These are phyloP conservation scores for Seiridium unicorne DNA, from an alignment of 2,329 filamentous ascomycete species.

Conservation along the genomic window DNA sequence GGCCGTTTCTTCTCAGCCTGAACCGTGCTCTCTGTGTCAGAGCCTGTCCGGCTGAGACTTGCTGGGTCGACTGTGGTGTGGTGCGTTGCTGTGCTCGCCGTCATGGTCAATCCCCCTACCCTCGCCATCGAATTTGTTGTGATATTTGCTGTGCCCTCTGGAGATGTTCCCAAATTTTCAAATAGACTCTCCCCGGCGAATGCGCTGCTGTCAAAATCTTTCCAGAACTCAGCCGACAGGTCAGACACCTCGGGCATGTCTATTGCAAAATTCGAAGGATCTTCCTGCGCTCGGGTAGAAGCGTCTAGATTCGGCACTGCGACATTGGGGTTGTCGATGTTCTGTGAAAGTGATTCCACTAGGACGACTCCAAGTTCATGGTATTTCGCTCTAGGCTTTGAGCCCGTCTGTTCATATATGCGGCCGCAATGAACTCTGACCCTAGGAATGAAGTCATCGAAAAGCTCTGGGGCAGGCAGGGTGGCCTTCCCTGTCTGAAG, in stretches of 20 bases:
- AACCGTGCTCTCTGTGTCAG: conserved; percentile 11
- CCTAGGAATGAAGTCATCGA: conserved; percentile 38
- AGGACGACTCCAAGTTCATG: conserved; percentile 39
- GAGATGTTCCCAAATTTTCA: conserved; percentile 1
- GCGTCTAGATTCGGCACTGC: conserved; percentile 10
- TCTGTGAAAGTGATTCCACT: conserved; percentile 36
- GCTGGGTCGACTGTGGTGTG: conserved; percentile 12
- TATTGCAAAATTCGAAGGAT: not conserved
- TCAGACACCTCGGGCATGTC: conserved; percentile 7
- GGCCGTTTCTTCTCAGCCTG: conserved; percentile 14
- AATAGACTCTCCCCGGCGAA: conserved; percentile 14
- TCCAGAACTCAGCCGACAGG: conserved; percentile 19
- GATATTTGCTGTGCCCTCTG: not conserved
- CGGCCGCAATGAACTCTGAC: conserved; percentile 41
- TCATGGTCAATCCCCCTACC: not conserved
- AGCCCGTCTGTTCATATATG: conserved; percentile 37
- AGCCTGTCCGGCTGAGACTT: conserved; percentile 11
- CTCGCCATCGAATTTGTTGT: not conserved
- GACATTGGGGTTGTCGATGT: conserved; percentile 13
- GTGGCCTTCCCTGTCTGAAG: conserved; percentile 50
- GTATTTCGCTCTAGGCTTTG: conserved; percentile 37
- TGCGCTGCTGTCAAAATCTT: conserved; percentile 16
- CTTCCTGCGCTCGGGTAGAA: not conserved
- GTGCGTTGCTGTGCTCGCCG: not conserved
- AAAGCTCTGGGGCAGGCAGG: conserved; percentile 33